Evolutionary conservation across 371 early-diverging fungal species (phyloP).

Genomic region (Syncephalis plumigaleata): DNA sequence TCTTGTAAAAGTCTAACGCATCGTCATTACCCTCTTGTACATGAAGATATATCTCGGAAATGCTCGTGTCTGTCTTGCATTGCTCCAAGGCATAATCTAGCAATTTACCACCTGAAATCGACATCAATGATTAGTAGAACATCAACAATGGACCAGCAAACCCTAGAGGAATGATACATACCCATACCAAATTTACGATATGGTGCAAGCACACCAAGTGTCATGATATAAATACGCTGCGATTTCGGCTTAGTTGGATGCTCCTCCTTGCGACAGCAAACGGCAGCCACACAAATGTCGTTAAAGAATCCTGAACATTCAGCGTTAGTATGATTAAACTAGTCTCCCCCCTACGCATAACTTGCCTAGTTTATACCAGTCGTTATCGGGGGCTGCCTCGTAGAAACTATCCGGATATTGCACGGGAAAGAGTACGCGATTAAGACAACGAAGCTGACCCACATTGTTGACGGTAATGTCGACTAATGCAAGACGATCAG

Average conservation of each 20-base stretch:
- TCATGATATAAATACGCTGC: conserved; percentile 74
- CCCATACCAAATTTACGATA: conserved; percentile 73
- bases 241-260: conserved; percentile 11
- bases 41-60: conserved; percentile 60
- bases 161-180: conserved; percentile 14
- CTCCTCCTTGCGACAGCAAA: conserved; percentile 65
- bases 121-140: conserved; percentile 3
- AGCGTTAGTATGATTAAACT: neutral
- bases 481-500: conserved; percentile 18
- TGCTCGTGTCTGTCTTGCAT: conserved; percentile 14
- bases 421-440: conserved; percentile 74
- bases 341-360: neutral
- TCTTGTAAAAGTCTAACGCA: conserved; percentile 78
- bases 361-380: conserved; percentile 52
- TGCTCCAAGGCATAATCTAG: conserved; percentile 38
- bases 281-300: conserved; percentile 65
- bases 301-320: conserved; percentile 38
- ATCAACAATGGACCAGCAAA: conserved; percentile 7
- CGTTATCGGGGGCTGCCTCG: conserved; percentile 43
- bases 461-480: conserved; percentile 52
- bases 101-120: conserved; percentile 29
- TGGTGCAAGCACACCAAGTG: conserved; percentile 79
- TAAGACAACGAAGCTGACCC: conserved; percentile 52
- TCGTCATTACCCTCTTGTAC: conserved; percentile 76
- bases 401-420: conserved; percentile 68